Evolutionary conservation across 2,329 filamentous ascomycete genomes (phyloP).

Genomic region (Penicillium sp.): DNA sequence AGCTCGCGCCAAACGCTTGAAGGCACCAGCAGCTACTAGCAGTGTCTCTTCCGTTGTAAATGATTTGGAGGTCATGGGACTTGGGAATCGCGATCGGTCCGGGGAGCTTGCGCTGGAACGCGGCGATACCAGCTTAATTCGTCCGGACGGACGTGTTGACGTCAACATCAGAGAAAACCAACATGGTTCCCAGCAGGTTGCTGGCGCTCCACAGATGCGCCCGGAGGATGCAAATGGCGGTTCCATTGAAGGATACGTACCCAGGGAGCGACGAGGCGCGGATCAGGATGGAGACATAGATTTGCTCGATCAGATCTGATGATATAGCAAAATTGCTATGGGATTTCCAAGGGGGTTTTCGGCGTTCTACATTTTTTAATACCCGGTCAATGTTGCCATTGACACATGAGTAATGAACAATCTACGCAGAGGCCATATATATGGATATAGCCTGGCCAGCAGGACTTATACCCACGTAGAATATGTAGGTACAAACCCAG

Average conservation of each 20-base stretch:
- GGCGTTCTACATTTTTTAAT: conserved; percentile 17
- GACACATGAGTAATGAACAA: conserved; percentile 10
- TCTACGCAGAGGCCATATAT: conserved; percentile 21
- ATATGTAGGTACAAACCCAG: background rate
- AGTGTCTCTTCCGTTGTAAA: conserved; percentile 21
- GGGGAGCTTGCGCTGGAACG: conserved; percentile 37
- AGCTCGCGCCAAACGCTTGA: conserved; percentile 31
- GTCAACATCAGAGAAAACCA: conserved; percentile 37
- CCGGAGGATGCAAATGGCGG: conserved; percentile 37
- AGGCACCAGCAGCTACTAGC: conserved; percentile 19
- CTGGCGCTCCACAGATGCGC: conserved; percentile 32
- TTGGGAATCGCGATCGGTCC: conserved; percentile 25
- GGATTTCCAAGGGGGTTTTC: conserved; percentile 10
- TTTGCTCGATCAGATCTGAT: conserved; percentile 38
- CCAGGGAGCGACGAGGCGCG: conserved; percentile 21
- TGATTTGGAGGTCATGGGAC: conserved; percentile 25
- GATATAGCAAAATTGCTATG: conserved; percentile 24
- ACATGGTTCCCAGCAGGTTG: conserved; percentile 11
- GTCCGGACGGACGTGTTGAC: conserved; percentile 31
- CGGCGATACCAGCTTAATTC: conserved; percentile 28
- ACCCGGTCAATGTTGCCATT: conserved; percentile 16
- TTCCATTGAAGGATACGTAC: conserved; percentile 44
- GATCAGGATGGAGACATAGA: conserved; percentile 50
- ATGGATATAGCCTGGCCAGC: background rate
- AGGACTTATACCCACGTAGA: background rate